phyloP scores from a whole-genome alignment of 1,284 basidiomycete genomes.

The Neonothopanus nambi region DNA sequence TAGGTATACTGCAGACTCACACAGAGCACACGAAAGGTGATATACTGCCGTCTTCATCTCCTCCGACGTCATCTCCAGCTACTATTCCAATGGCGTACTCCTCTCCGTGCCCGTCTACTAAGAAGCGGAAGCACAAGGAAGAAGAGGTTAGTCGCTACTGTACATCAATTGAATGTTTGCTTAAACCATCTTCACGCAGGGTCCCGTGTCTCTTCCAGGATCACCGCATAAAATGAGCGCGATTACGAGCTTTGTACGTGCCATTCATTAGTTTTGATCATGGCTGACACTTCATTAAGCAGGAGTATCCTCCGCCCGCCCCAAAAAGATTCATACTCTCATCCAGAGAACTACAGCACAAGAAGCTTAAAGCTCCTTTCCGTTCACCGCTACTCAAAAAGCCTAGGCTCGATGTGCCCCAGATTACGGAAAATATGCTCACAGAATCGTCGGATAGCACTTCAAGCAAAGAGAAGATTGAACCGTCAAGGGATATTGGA shows the following conservation, averaged over 20 bases:
- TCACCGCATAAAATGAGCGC: not conserved
- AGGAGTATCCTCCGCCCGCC: conserved; percentile 36
- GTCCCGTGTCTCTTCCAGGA: conserved; percentile 2
- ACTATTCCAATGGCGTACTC: not conserved
- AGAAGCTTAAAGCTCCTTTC: conserved; percentile 66
- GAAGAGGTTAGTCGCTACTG: conserved; percentile 10
- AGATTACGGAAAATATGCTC: not conserved
- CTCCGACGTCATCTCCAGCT: conserved; percentile 12
- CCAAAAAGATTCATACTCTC: conserved; percentile 61
- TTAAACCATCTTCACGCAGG: not conserved
- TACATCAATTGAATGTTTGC: not conserved
- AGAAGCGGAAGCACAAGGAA: conserved; percentile 24
- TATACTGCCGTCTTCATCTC: conserved; percentile 49
- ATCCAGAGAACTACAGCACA: conserved; percentile 55
- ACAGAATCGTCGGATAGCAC: not conserved
- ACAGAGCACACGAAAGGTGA: conserved; percentile 8
- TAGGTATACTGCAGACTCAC: too few species aligned
- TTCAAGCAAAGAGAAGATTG: not conserved
- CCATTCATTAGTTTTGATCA: conserved; percentile 18
- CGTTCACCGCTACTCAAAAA: conserved; percentile 53
- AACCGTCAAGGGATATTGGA: not conserved
- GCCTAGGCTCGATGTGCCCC: conserved; percentile 15
- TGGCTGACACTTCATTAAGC: conserved; percentile 15
- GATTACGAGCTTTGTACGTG: not conserved
- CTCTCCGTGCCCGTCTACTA: not conserved